Conservation (phyloP, 352 stramenopile species). For the Thalassiosira exigua region DNA sequence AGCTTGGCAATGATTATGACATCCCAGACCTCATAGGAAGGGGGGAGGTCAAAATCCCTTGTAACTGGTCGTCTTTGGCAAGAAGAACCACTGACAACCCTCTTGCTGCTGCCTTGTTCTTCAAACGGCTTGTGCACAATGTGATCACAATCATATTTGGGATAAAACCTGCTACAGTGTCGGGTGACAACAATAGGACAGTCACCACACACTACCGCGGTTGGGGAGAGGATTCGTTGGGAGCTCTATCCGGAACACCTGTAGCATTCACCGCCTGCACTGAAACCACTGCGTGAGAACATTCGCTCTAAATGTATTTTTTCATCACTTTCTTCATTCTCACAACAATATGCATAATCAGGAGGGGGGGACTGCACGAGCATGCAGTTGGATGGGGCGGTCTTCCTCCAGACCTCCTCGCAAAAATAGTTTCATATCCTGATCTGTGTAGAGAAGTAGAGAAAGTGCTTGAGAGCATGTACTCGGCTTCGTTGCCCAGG, state of each 20-base stretch:
- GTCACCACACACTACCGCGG: conserved; percentile 10
- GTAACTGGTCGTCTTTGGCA: background rate
- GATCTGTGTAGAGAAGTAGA: conserved; percentile 22
- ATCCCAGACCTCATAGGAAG: no score
- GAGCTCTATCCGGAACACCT: conserved; percentile 1
- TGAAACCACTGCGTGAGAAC: no score
- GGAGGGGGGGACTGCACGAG: background rate
- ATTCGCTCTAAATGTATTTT: no score
- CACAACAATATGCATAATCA: no score
- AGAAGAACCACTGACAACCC: conserved; percentile 3
- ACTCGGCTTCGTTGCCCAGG: conserved; percentile 15
- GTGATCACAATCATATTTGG: conserved; percentile 13
- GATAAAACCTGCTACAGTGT: conserved; percentile 10
- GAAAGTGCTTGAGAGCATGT: conserved; percentile 31
- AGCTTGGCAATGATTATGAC: conserved; percentile 3
- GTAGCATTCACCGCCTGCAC: no score
- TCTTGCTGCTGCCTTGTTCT: conserved; percentile 3
- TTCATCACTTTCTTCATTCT: no score
- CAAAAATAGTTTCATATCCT: conserved; percentile 3
- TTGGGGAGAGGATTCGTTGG: conserved; percentile 1
- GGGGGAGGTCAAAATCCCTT: conserved; percentile 9
- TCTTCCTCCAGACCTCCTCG: conserved; percentile 14
- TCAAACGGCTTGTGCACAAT: conserved; percentile 10
- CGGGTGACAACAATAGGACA: conserved; percentile 10
- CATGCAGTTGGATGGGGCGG: conserved; percentile 21